Percentiles rank a stretch among this genome's conserved stretches.
Evolutionary conservation across 2,329 filamentous ascomycete species (phyloP).

Genomic region (Epichloe hybrida): DNA sequence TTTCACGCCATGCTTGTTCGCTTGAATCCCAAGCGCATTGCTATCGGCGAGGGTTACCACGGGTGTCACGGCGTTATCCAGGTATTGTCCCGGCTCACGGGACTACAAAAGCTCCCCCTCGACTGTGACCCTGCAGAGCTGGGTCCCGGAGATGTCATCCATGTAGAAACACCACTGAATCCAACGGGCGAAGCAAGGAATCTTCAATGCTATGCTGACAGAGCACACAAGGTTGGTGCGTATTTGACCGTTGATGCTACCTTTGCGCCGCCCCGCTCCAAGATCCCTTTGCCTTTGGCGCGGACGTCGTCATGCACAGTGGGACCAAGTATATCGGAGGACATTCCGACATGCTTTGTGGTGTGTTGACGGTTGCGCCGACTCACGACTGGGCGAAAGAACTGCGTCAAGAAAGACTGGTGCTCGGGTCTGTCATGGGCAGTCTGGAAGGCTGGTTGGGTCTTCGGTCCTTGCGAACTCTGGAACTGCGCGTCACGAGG

Average conservation of each 20-base stretch:
- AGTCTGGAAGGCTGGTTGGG: conserved; percentile 87
- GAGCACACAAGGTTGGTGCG: conserved; percentile 60
- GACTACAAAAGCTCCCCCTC: conserved; percentile 60
- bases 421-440: conserved; percentile 74
- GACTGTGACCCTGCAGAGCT: conserved; percentile 54
- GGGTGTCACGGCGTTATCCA: conserved; percentile 78
- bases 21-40: conserved; percentile 69
- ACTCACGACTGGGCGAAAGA: conserved; percentile 41
- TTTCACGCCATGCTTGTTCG: conserved; percentile 81
- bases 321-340: conserved; percentile 96
- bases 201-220: conserved; percentile 56
- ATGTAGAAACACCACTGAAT: conserved; percentile 89
- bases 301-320: conserved; percentile 80
- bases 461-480: conserved; percentile 68
- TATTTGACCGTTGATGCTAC: conserved; percentile 78
- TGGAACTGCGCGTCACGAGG: conserved; percentile 67
- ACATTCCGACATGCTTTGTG: conserved; percentile 86
- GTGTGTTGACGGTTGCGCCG: conserved; percentile 57
- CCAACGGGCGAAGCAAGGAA: conserved; percentile 71
- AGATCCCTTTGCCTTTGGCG: conserved; percentile 70
- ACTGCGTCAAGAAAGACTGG: conserved; percentile 56
- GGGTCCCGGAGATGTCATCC: conserved; percentile 66
- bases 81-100: conserved; percentile 62
- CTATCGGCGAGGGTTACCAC: conserved; percentile 80
- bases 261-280: conserved; percentile 84